Base-by-base conservation (phyloP, 1,284 basidiomycete species). In the Marasmius fiardii region DNA sequence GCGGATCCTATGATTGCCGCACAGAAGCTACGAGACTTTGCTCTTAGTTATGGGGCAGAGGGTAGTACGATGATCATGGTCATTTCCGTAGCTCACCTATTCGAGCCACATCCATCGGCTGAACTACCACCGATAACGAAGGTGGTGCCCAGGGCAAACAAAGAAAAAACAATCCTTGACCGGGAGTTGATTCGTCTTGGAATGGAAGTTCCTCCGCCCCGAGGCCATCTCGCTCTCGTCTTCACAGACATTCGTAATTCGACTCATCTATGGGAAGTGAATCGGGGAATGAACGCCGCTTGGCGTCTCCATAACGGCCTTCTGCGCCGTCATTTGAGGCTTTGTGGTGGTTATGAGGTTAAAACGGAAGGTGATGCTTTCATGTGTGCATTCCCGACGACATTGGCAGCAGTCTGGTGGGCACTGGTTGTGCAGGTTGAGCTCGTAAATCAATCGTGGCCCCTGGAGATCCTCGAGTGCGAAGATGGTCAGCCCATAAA, bases 321-420 rank as follows among this genome's bases (percentile, higher is more conserved):
- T 14, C 80, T 99, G 57, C 87, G 96, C 21, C 82, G 95, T 10
- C 89, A 93, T 62, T 75, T 99, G 43, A 85, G 96, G 31, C 80
- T 92, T 52, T 96, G 95, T 66, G 95, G 95, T 43, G 97, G 97
- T 0, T 99, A 98, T 72, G 95, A 99, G 73, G 96, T 98, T 65
- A 99, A 99, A 74, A 99, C 97, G 20, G 97, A 99, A 88, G 97
- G 97, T 35, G 97, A 99, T 67, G 89, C 96, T 0, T 99, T 99
- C 78, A 97, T 99, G 92, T 95, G 96, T 49, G 95, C 95, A 16
- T 99, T 99, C 81, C 91, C 92, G 8, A 92, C 86, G 4, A 86
- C 95, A 7, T 80, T 93, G 3, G 82, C 92, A 0, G 97, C 94
- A 0, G 71, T 99, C 37, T 85, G 95, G 76, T 99, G 94, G 93